Evolutionary conservation across 495 filamentous ascomycete species (phyloP).

Genomic region (Aspergillus bridgeri): DNA sequence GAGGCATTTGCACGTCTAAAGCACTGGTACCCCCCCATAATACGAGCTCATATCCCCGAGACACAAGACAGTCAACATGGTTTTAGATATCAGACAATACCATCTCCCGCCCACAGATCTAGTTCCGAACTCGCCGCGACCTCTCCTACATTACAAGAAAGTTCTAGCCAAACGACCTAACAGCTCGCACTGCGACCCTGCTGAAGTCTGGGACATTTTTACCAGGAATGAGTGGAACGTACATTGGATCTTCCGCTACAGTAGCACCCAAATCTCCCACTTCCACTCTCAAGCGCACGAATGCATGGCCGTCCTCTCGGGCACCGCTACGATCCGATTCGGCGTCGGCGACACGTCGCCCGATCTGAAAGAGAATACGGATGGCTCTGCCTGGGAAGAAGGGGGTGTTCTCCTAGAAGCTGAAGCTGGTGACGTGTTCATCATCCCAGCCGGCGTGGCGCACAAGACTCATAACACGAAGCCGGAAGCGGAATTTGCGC

Average conservation of each 20-base stretch:
- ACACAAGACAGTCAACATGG: too few species aligned
- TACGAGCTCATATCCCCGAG: too few species aligned
- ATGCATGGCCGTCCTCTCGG: neutral
- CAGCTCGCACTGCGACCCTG: too few species aligned
- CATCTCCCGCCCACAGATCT: too few species aligned
- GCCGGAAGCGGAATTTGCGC: conserved; percentile 8
- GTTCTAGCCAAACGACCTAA: too few species aligned
- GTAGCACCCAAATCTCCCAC: neutral
- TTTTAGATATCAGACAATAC: too few species aligned
- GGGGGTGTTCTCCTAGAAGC: conserved; percentile 24
- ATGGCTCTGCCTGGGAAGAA: conserved; percentile 2
- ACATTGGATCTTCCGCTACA: neutral
- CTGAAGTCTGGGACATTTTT: neutral
- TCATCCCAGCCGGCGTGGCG: conserved; percentile 34
- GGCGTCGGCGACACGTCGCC: neutral
- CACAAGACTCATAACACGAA: conserved; percentile 31
- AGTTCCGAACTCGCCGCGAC: too few species aligned
- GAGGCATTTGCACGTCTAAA: too few species aligned
- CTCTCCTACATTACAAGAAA: too few species aligned
- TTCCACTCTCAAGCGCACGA: neutral
- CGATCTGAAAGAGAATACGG: neutral
- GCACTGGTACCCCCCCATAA: too few species aligned
- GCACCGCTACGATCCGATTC: neutral
- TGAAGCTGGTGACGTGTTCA: conserved; percentile 32
- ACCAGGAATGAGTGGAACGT: neutral